Evolutionary conservation across 352 stramenopile species (phyloP), one percentile per base, ranked within the genome.

Genomic region (Phytopythium boreale): DNA sequence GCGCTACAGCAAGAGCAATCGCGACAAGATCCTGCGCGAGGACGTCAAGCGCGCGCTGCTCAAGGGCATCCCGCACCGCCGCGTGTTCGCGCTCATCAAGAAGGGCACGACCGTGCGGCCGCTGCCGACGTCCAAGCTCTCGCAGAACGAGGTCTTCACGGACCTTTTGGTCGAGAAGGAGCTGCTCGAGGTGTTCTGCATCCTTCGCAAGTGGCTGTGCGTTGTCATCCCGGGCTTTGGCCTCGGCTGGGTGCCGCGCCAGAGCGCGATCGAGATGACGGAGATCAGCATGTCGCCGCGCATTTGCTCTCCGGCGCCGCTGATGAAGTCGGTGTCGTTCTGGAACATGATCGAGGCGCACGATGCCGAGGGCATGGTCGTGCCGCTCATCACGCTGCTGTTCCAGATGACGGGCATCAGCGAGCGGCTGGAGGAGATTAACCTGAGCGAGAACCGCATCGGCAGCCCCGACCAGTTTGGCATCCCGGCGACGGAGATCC

Each of bases 401-500:
- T 75, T 80, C 61, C 76, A 82, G 64, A 82, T 84, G 74, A 80
- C 76, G 43, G 74, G 74, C 9, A 76, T 79, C 41, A 80, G 72
- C 58, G 76, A 82, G 66, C 72, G 75, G 44, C 70, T 88, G 34
- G 79, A 88, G 59, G 66, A 77, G 31, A 72, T 88, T 50, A 80
- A 86, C 56, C 49, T 88, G 59, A 86, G 79, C 58, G 72, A 83
- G 47, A 88, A 88, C 62, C 71, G 75, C 31, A 84, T 88, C 58
- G 75, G 76, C 34, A 84, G 72, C 50, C 75, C 78, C 9, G 79
- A 84, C 52, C 65, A 76, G 39, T 88, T 86, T 44, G 75, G 78
- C 29, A 81, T 86, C 36, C 70, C 74, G 11, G 71, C 74, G 17
- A 72, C 69, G 4, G 76, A 84, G 63, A 80, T 84, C 65, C 49